phyloP scores from a whole-genome alignment of 768 basidiomycete species.

The Tylopilus subfusipes region DNA sequence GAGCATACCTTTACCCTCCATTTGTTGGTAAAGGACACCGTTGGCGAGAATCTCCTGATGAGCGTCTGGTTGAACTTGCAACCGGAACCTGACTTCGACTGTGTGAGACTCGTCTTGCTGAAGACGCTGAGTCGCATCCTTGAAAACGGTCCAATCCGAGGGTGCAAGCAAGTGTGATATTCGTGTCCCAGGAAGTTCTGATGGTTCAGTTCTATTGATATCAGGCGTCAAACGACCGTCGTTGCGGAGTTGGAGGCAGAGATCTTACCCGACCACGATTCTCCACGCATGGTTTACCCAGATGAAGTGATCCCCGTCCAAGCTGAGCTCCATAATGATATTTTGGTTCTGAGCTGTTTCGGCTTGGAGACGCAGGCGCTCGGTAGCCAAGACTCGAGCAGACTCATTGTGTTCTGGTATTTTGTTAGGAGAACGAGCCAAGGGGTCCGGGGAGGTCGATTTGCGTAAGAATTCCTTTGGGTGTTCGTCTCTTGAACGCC shows the following conservation, averaged over 20 bases:
- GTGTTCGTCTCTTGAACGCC: slow-evolving; percentile 58
- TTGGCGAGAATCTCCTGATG: slow-evolving; percentile 54
- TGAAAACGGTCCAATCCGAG: slow-evolving; percentile 78
- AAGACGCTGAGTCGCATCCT: slow-evolving; percentile 79
- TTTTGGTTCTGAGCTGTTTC: slow-evolving; percentile 96
- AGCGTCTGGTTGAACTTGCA: slow-evolving; percentile 64
- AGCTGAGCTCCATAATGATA: slow-evolving; percentile 89
- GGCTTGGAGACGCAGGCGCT: slow-evolving; percentile 83
- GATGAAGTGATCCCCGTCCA: slow-evolving; percentile 92
- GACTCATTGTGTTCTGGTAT: slow-evolving; percentile 63
- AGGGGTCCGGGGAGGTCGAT: slow-evolving; percentile 35
- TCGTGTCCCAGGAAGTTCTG: slow-evolving; percentile 70
- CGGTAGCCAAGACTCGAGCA: slow-evolving; percentile 80
- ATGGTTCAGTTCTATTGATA: slow-evolving; percentile 68
- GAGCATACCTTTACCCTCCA: slow-evolving; percentile 99
- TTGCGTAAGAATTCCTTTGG: slow-evolving; percentile 45
- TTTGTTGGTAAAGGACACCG: slow-evolving; percentile 64
- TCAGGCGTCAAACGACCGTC: slow-evolving; percentile 12
- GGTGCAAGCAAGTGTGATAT: slow-evolving; percentile 81
- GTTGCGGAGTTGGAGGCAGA: background rate
- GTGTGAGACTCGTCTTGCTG: slow-evolving; percentile 92
- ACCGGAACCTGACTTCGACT: slow-evolving; percentile 85
- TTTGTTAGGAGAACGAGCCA: slow-evolving; percentile 40
- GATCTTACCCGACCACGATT: slow-evolving; percentile 80
- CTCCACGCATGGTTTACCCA: slow-evolving; percentile 98